Base-by-base conservation (phyloP, 2,329 filamentous ascomycete species). In the Pezicula radicicola region DNA sequence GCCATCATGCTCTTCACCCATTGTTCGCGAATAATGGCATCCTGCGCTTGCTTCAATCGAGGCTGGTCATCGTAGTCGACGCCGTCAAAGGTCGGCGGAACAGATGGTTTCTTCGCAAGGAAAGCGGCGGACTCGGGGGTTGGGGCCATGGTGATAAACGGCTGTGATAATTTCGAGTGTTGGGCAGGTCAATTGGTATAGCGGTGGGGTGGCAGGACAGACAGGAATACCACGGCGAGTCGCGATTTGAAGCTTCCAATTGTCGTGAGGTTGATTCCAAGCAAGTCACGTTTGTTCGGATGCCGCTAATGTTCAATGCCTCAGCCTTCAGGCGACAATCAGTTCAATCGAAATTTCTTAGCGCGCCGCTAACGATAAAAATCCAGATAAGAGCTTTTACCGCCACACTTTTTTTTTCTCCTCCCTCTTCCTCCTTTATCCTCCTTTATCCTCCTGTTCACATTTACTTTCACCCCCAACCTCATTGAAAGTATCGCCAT, bases 1-100 rank as follows among this genome's bases (percentile, higher is more conserved):
- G 87, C 88, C 89, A 92, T 94, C 89, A 94, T 94, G 69, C 87
- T 85, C 69, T 84, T 85, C 54, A 94, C 88, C 90, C 90, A 94
- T 76, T 94, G 89, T 75, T 94, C 89, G 57, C 89, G 81, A 63
- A 94, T 82, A 52, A 94, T 81, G 59, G 89, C 81, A 70, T 94
- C 89, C 70, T 93, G 89, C 49, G 89, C 89, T 55, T 85, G 84
- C 77, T 93, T 94, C 68, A 94, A 78, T 62, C 84, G 83, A 68
- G 83, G 83, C 69, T 85, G 91, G 75, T 94, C 88, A 60, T 92
- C 86, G 75, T 87, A 94, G 76, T 93, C 87, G 68, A 94, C 89
- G 61, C 89, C 89, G 65, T 91, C 89, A 71, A 94, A 94, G 54
- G 87, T 91, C 35, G 89, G 87, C 57, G 88, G 79, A 52, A 94